Evolutionary conservation across 345 rosid genomes (phyloP), one percentile per base, ranked within the genome.

Genomic region (Euphorbia lathyris): DNA sequence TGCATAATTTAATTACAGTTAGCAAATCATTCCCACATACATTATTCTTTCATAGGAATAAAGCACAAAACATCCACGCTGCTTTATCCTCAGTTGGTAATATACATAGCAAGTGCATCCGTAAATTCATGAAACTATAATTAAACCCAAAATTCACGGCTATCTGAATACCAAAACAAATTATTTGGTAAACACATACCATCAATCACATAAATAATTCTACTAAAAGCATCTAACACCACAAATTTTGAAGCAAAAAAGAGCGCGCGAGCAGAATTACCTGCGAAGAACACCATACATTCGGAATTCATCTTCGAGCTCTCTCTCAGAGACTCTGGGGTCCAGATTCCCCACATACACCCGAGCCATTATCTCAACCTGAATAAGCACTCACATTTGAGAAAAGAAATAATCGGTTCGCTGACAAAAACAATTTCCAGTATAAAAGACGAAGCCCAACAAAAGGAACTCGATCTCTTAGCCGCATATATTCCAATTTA

Each of bases 291-390:
- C 89, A 62, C 97, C 97, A 59, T 77, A 90, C 72, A 82, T 25
- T 12, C 83, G 80, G 77, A 90, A 90, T 77, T 88, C 94, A 63
- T 90, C 92, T 78, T 87, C 97, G 2, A 90, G 90, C 12, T 90
- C 92, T 73, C 90, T 87, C 79, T 86, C 94, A 20, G 83, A 47
- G 63, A 87, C 89, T 1, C 85, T 82, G 51, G 93, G 85, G 42
- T 90, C 93, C 74, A 90, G 52, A 74, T 86, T 88, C 63, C 93
- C 96, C 29, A 90, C 86, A 52, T 88, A 90, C 77, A 90, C 92
- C 64, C 88, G 83, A 67, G 96, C 68, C 96, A 90, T 90, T 58
- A 30, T 58, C 10, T 19, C 30, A 10, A 63, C 1, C 17, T 7
- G 32, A 69, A 26, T 47, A 58, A 34, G 26, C 61, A 59, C 69